Evolutionary conservation across 768 basidiomycete species (phyloP), one percentile per base, ranked within the genome.

Genomic region (Lactarius indigo): DNA sequence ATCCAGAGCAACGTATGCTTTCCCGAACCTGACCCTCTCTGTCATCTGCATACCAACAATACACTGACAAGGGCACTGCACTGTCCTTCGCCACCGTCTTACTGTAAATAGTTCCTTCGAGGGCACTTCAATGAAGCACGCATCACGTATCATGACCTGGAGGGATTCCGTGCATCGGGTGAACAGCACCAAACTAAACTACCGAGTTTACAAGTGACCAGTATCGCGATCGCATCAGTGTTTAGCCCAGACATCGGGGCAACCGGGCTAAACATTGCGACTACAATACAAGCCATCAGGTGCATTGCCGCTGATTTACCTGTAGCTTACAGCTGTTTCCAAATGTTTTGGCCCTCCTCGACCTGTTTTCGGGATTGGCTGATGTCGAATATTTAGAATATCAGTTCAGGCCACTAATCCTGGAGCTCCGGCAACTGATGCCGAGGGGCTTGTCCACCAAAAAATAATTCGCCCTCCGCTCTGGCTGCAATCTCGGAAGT

Each of bases 271-370:
- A 13, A 26, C 50, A 52, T 52, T 9, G 23, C 50, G 15, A 28
- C 47, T 52, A 26, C 50, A 15, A 23, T 50, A 13, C 23, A 23
- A 26, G 15, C 23, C 50, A 52, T 52, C 28, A n/a, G 50, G 44
- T 54, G 61, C 65, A 66, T 61, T 39, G 65, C 65, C 65, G n/a
- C 31, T 66, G 65, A 66, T 66, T 18, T 5, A 59, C 42, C 23
- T 37, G 35, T 37, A 37, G 35, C 35, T 37, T 37, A 37, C 35
- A 37, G 35, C 35, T 37, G 35, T 37, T 37, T 37, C 35, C 35
- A 37, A 37, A 35, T 3, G 35, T 35, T 12, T 37, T 37, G 35
- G 35, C 10, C 35, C 35, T 4, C 13, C 35, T 37, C 13, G 35
- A 37, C 35, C 33, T 12, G 35, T 37, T 37, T 37, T 37, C 35